phyloP scores from a whole-genome alignment of 2,329 filamentous ascomycete species.

The Botrytis cinerea region DNA sequence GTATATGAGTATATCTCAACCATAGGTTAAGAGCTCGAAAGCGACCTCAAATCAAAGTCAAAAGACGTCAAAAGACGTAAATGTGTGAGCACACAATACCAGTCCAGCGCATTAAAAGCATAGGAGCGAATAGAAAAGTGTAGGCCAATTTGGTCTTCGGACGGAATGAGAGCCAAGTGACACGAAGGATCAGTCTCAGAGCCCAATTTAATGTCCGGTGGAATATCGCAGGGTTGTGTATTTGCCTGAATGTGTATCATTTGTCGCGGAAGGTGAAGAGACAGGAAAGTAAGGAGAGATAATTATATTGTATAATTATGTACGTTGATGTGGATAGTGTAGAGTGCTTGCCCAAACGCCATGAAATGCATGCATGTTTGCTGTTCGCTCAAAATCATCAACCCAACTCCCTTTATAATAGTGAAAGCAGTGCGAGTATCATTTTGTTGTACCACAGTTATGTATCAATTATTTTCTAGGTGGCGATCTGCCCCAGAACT shows the following conservation, averaged over 20 bases:
- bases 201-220: conserved; percentile 46
- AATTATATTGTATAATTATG: not conserved
- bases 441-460: not conserved
- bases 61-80: not conserved
- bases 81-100: conserved; percentile 22
- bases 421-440: not conserved
- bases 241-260: not conserved
- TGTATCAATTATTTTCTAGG: conserved; percentile 30
- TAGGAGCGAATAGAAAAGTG: conserved; percentile 23
- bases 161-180: conserved; percentile 50
- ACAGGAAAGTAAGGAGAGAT: not conserved
- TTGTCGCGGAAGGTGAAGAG: not conserved
- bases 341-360: not conserved
- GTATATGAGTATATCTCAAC: not conserved
- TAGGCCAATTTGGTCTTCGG: conserved; percentile 43
- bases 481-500: conserved; percentile 43
- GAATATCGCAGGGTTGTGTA: not conserved
- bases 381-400: not conserved
- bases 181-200: conserved; percentile 42
- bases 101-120: conserved; percentile 30
- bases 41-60: not conserved
- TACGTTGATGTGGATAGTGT: not conserved
- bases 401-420: not conserved
- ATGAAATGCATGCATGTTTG: not conserved
- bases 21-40: not conserved